A percentile compares a stretch with the other conserved stretches of the same genome.
These are phyloP conservation scores for Lactarius quietus DNA, from an alignment of 768 basidiomycete species.

Conservation along the genomic window DNA sequence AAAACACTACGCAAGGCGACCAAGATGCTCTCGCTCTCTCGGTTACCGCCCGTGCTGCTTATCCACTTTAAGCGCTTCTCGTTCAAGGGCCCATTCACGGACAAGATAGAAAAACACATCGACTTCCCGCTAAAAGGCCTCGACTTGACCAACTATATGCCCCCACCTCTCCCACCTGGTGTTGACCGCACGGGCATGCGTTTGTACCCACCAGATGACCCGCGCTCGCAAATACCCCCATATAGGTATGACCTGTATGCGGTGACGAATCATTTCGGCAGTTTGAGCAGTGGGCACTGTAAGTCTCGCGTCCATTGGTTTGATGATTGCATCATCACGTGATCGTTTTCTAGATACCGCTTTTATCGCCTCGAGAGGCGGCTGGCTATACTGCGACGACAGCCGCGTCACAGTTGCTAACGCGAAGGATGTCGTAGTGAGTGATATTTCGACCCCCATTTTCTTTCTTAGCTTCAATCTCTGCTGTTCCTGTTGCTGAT, in stretches of 20 bases:
- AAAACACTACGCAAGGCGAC: conserved; percentile 82
- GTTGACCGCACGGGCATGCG: conserved; percentile 44
- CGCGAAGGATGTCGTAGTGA: conserved; percentile 77
- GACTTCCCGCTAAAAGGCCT: conserved; percentile 73
- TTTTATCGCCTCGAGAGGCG: conserved; percentile 78
- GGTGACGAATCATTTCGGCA: conserved; percentile 96
- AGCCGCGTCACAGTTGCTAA: conserved; percentile 76
- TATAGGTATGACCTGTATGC: conserved; percentile 93
- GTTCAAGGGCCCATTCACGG: conserved; percentile 85
- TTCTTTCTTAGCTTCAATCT: conserved; percentile 13
- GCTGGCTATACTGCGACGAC: conserved; percentile 95
- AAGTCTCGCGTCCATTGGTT: conserved; percentile 35
- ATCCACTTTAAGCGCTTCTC: conserved; percentile 94
- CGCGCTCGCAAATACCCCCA: conserved; percentile 78
- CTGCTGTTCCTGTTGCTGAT: conserved; percentile 26
- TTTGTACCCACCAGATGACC: conserved; percentile 50
- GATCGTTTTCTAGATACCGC: conserved; percentile 69
- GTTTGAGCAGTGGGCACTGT: conserved; percentile 95
- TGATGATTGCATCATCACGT: not conserved
- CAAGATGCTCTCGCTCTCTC: conserved; percentile 85
- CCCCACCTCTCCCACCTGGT: conserved; percentile 68
- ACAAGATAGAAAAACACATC: conserved; percentile 94
- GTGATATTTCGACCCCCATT: conserved; percentile 35
- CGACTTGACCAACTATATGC: conserved; percentile 80
- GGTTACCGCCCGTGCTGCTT: conserved; percentile 88